Evolutionary conservation across 768 basidiomycete species (phyloP).

Genomic region (Boletus rubroflammeus): DNA sequence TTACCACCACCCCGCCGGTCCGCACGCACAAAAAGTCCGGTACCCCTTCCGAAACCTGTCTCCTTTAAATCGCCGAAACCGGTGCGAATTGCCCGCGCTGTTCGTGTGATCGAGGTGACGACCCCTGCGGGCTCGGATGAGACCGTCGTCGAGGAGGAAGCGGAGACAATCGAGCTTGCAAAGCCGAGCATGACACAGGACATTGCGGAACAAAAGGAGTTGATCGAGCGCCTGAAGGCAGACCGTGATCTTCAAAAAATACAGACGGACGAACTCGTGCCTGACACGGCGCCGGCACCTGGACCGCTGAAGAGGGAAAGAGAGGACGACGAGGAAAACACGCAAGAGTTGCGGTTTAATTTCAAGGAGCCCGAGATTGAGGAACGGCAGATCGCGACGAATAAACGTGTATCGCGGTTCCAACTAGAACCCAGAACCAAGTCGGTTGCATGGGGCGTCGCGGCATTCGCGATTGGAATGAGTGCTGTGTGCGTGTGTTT

Average conservation of each 20-base stretch:
- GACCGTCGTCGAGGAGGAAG: conserved; percentile 64
- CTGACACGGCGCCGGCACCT: conserved; percentile 20
- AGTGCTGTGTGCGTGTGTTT: conserved; percentile 68
- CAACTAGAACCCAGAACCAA: conserved; percentile 64
- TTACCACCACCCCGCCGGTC: conserved; percentile 44
- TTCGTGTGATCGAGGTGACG: conserved; percentile 32
- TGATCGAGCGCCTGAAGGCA: conserved; percentile 70
- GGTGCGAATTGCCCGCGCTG: conserved; percentile 17
- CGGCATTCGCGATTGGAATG: conserved; percentile 80
- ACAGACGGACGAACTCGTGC: conserved; percentile 19
- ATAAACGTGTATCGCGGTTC: conserved; percentile 58
- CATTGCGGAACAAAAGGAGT: conserved; percentile 70
- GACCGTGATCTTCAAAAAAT: conserved; percentile 43
- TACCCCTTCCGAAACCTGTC: conserved; percentile 21
- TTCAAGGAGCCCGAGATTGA: conserved; percentile 67
- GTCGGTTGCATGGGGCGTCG: conserved; percentile 77
- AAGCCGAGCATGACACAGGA: conserved; percentile 66
- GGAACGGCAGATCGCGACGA: conserved; percentile 56
- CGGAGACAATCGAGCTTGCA: conserved; percentile 52
- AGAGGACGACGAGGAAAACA: conserved; percentile 40
- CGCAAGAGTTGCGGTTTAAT: conserved; percentile 51
- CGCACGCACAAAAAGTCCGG: conserved; percentile 41
- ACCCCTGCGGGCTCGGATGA: conserved; percentile 59
- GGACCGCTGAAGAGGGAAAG: conserved; percentile 47
- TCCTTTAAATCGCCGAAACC: conserved; percentile 37